A percentile compares a stretch with the other conserved stretches of the same genome.
Conservation (phyloP, 2,329 filamentous ascomycete genomes). For the Fusarium stilboides region DNA sequence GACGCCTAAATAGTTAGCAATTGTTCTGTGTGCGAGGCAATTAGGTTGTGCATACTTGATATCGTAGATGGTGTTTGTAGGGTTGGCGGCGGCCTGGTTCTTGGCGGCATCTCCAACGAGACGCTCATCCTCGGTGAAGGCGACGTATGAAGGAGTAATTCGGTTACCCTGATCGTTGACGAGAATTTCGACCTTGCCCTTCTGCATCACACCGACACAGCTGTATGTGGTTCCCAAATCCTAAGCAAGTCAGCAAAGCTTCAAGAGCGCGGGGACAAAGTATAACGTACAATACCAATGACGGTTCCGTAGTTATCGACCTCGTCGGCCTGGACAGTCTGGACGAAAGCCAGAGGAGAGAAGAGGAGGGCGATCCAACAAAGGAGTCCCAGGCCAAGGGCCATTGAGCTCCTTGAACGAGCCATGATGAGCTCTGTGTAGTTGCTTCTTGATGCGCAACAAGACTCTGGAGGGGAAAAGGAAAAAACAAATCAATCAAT, state of each 20-base stretch:
- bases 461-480: conserved; percentile 41
- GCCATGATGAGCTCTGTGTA: conserved; percentile 60
- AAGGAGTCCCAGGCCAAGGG: conserved; percentile 88
- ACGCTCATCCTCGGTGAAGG: conserved; percentile 96
- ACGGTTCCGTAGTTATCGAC: conserved; percentile 87
- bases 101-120: conserved; percentile 97
- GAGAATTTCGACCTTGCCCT: conserved; percentile 94
- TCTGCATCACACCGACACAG: conserved; percentile 96
- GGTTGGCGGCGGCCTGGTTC: conserved; percentile 91
- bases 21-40: neutral
- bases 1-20: conserved; percentile 69
- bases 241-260: conserved; percentile 53
- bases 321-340: conserved; percentile 81
- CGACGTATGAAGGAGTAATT: conserved; percentile 95
- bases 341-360: conserved; percentile 87
- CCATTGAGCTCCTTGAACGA: conserved; percentile 77
- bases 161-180: conserved; percentile 98
- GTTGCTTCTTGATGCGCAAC: conserved; percentile 43
- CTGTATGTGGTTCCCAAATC: conserved; percentile 91
- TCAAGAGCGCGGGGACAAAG: neutral
- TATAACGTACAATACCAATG: conserved; percentile 84
- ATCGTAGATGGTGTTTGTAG: conserved; percentile 82
- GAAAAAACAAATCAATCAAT: conserved; percentile 47
- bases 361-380: conserved; percentile 94
- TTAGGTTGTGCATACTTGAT: conserved; percentile 79